Evolutionary conservation across 345 rosid genomes (phyloP), one percentile per base, ranked within the genome.

Genomic region (Lumnitzera littorea): DNA sequence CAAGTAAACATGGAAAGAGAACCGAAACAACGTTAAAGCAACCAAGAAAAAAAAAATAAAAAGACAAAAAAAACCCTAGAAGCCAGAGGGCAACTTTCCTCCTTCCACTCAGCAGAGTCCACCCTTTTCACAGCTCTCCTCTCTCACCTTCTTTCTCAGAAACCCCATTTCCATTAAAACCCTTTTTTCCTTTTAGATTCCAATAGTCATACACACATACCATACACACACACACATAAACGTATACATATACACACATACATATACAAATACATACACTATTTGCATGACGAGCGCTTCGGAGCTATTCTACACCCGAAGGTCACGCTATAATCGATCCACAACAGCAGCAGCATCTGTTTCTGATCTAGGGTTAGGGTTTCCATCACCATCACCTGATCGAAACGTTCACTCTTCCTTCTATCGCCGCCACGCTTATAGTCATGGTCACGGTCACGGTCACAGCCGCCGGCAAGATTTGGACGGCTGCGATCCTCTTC

Each of bases 271-370:
- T 2, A 9, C 57, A 14, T 14, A 17, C 46, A 48, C 55, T 8
- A 15, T 23, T 41, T 43, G 95, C 70, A 89, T 89, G 96, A 82
- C 98, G 86, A 89, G 89, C 75, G 92, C 92, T 58, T 82, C 94
- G 56, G 96, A 91, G 82, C 76, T 91, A 20, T 87, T 91, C 78
- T 80, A 88, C 64, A 83, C 69, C 53, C 67, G 98, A 67, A 80
- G 98, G 75, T 91, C 86, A 25, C 91, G 98, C 43, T 69, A 69
- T 62, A 81, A 76, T 54, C 87, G 96, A 36, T 24, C 65, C 24
- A 50, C 61, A 47, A 16, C 76, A 23, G 20, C 63, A 6, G 53
- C 62, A 23, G 31, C 46, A 13, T 29, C 58, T 10, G 12, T 61
- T 24, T 12, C 75, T 63, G 77, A 67, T 64, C 73, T 67, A 56